Base-by-base conservation (phyloP, 2,329 filamentous ascomycete species). In the Lasiodiplodia citricola region DNA sequence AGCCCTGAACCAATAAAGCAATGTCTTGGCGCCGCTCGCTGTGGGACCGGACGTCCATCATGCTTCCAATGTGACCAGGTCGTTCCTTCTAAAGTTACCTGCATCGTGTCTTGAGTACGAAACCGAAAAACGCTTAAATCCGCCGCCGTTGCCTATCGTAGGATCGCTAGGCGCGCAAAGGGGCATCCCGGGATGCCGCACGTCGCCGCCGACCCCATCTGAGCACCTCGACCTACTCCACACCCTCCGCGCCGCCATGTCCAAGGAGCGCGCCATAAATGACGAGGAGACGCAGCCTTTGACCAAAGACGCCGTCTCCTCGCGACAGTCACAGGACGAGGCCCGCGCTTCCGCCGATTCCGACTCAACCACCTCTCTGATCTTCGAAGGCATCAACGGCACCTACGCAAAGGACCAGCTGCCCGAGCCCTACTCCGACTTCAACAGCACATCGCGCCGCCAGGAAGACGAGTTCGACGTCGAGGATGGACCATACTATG, bases 281-380 rank as follows among this genome's bases (percentile, higher is more conserved):
- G 78, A 81, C 71, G 82, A 84, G 74, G 82, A 85, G 77, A 78
- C 79, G 68, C 78, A 81, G 73, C 82, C 83, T 69, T 78, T 85
- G 25, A 81, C 79, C 35, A 74, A 75, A 58, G 75, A 79, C 66
- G 70, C 70, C 60, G 70, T 75, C 50, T 35, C 16, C 44, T 68
- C 75, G 67, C 76, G 75, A 69, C 69, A 71, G 69, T 80, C 78
- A 69, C 75, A 79, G 70, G 79, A 78, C 71, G 74, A 75, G 56
- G 77, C 73, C 6, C 75, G 77, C 66, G 86, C 86, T 70, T 93
- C 92, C 3, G 79, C 87, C 56, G 92, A 91, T n/a, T 91, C 91
- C 51, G 90, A 89, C n/a, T 96, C 92, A 41, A 95, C 92, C 13
- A 94, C 91, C 4, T 95, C 92, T 74, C 85, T 96, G 16, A 88